phyloP scores from a whole-genome alignment of 2,329 filamentous ascomycete genomes.

The Immersiporthe knoxdaviesiana region DNA sequence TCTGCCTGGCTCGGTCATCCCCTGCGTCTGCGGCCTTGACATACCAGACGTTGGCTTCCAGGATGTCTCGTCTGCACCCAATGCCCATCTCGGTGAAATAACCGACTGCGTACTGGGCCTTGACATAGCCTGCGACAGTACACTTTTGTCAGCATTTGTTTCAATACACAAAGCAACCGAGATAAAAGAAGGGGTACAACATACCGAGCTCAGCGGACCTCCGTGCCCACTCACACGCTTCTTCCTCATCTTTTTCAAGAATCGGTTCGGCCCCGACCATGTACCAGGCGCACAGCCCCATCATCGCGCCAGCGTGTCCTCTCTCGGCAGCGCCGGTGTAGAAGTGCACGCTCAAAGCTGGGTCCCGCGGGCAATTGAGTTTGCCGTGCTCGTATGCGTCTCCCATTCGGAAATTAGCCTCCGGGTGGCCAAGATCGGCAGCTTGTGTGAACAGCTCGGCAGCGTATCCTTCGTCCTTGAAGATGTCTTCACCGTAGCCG shows the following conservation, averaged over 20 bases:
- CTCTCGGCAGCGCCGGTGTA: conserved; percentile 90
- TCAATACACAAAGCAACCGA: background rate
- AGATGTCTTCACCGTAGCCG: conserved; percentile 93
- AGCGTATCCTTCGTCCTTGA: conserved; percentile 86
- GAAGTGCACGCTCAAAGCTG: conserved; percentile 93
- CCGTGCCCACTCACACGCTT: conserved; percentile 95
- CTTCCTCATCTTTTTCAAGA: conserved; percentile 90
- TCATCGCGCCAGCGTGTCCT: conserved; percentile 87
- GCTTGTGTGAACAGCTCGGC: conserved; percentile 94
- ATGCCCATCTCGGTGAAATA: conserved; percentile 99
- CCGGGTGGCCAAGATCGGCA: conserved; percentile 85
- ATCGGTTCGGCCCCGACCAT: conserved; percentile 92
- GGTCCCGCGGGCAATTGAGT: conserved; percentile 84
- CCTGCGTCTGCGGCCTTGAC: conserved; percentile 92
- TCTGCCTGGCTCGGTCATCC: conserved; percentile 85
- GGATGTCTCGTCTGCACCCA: conserved; percentile 88
- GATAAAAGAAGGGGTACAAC: conserved; percentile 38
- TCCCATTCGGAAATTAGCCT: conserved; percentile 87
- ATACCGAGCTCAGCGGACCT: conserved; percentile 83
- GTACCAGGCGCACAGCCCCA: conserved; percentile 98
- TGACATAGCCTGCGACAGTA: conserved; percentile 58
- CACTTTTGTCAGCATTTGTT: conserved; percentile 24
- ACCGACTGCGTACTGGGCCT: conserved; percentile 91
- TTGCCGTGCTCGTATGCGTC: conserved; percentile 95
- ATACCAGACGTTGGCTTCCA: conserved; percentile 98